Percentiles rank a stretch among this genome's conserved stretches.
These are phyloP conservation scores for Boletus semigastroideus DNA, from an alignment of 1,284 basidiomycete species.

Conservation along the genomic window DNA sequence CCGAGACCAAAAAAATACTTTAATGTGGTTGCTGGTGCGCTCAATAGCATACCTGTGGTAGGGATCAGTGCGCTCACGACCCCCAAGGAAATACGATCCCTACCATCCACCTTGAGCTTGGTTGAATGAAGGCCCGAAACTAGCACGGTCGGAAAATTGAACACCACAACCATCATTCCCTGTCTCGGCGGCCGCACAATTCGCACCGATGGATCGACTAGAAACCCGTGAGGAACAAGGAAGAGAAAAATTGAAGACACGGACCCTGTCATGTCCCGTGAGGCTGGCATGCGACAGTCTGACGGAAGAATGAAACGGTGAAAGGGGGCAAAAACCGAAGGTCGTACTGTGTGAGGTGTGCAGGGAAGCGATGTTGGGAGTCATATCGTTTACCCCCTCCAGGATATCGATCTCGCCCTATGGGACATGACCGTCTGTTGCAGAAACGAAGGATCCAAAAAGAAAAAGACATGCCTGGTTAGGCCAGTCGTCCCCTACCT, in stretches of 20 bases:
- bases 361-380: constrained; percentile 30
- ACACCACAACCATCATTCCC: constrained; percentile 49
- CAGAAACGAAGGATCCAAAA: not conserved
- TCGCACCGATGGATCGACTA: constrained; percentile 15
- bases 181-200: constrained; percentile 27
- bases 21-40: constrained; percentile 17
- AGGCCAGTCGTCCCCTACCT: constrained; percentile 28
- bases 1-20: constrained; percentile 28
- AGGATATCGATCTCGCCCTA: constrained; percentile 37
- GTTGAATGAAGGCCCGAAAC: constrained; percentile 43
- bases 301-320: not conserved
- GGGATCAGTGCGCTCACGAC: constrained; percentile 3
- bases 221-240: constrained; percentile 3
- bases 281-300: constrained; percentile 23
- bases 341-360: constrained; percentile 20
- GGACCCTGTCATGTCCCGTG: constrained; percentile 25
- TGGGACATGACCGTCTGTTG: not conserved
- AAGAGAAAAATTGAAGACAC: constrained; percentile 2
- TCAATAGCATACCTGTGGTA: constrained; percentile 26
- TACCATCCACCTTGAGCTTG: constrained; percentile 40
- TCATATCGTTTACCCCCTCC: constrained; percentile 28
- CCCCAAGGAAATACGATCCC: not conserved
- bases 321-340: not conserved
- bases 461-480: constrained; percentile 4
- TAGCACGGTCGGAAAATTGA: constrained; percentile 29